Percentiles rank a stretch among this genome's conserved stretches.
Evolutionary conservation across 371 early-diverging fungal genomes (phyloP).

Genomic region (Mortierella sp.): DNA sequence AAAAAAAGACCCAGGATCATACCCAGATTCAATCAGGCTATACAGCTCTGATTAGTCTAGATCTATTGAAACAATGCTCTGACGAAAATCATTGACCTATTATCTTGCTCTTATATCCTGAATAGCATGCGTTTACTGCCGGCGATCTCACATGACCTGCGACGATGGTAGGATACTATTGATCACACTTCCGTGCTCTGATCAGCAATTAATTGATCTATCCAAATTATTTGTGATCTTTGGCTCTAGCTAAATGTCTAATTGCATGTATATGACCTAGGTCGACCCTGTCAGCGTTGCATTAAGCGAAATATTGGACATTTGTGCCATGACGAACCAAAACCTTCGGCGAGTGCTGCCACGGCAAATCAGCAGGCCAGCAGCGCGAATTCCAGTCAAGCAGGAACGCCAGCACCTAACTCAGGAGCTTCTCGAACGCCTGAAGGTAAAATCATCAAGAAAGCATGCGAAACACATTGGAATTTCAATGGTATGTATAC

Average conservation of each 20-base stretch:
- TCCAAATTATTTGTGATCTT: not conserved
- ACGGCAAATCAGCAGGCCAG: constrained; percentile 18
- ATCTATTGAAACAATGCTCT: too few relatives aligned
- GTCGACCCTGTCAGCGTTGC: constrained; percentile 94
- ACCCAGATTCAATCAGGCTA: too few relatives aligned
- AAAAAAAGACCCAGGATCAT: not conserved
- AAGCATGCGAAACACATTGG: not conserved
- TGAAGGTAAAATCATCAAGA: constrained; percentile 16
- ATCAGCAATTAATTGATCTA: not conserved
- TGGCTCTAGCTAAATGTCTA: too few relatives aligned
- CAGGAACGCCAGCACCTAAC: constrained; percentile 34
- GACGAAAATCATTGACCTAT: not conserved
- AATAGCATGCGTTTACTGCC: constrained; percentile 84
- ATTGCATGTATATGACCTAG: constrained; percentile 51
- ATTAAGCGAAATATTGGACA: constrained; percentile 93
- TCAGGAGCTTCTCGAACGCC: constrained; percentile 31
- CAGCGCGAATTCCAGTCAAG: constrained; percentile 23
- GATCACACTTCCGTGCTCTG: too few relatives aligned
- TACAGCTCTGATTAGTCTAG: too few relatives aligned
- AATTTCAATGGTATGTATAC: not conserved
- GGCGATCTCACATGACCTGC: constrained; percentile 91
- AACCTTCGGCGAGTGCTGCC: constrained; percentile 42
- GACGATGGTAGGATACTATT: constrained; percentile 72
- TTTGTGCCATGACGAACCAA: constrained; percentile 89
- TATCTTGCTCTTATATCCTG: not conserved